Base-by-base conservation (phyloP, 371 early-diverging fungal genomes). In the Zancudomyces culisetae region DNA sequence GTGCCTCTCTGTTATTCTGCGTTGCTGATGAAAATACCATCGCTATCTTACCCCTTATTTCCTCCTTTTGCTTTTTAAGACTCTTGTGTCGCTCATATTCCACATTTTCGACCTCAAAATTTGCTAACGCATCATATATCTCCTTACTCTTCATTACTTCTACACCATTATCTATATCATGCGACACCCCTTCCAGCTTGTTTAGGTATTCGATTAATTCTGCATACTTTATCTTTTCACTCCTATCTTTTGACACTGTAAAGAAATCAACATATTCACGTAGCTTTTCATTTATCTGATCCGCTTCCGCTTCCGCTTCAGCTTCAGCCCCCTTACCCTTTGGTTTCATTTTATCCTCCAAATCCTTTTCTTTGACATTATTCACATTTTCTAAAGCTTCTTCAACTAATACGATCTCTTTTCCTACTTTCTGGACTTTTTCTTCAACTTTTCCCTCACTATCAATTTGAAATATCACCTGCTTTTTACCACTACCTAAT, bases 1-100 rank as follows among this genome's bases (percentile, higher is more conserved):
- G 75, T 4, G 71, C 68, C 35, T 51, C 51, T 8, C 60, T 62
- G 52, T 73, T 71, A 57, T 77, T 77, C 63, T 77, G 63, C 20
- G 61, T 58, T 4, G 48, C 49, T 3, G 56, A 45, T 42, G 60
- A 56, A 22, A 66, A 39, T 2, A 64, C 28, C 30, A 49, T 41
- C 64, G 35, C 1, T 58, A 61, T 2, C 60, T 50, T 2, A 58
- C 63, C n/a, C 50, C 52, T 1, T 8, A 43, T 43, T 10, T 43
- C 27, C 27, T 49, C 49, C 21, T 49, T 49, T n/a, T 49, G 19
- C 6, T 19, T 22, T 27, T 8, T 26, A 12, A 49, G 6, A 10
- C 10, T 43, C 6, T 8, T 12, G 6, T 43, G 6, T n/a, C 10
- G 30, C 26, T 49, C 50, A 27, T 27, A 24, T 3, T 28, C 20